Conservation (phyloP, 2,329 filamentous ascomycete genomes). For the Alternaria dauci region DNA sequence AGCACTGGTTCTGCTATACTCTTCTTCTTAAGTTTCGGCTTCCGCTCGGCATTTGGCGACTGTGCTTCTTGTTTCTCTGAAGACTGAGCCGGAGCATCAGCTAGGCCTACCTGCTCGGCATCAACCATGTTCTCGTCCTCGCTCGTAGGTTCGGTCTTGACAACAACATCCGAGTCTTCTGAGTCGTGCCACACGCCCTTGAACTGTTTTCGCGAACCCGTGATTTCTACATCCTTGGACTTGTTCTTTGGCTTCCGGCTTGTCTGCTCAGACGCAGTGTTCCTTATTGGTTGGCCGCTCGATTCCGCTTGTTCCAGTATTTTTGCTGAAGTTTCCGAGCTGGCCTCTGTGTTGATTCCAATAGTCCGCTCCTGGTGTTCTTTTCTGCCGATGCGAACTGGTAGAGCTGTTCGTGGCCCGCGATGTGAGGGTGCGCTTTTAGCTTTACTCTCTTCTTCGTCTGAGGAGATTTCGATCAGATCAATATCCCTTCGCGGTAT, state of each 20-base stretch:
- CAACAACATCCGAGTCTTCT: constrained; percentile 50
- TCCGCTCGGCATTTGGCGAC: constrained; percentile 48
- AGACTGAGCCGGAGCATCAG: constrained; percentile 15
- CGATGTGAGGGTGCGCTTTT: constrained; percentile 29
- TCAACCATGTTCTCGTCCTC: constrained; percentile 53
- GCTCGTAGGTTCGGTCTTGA: constrained; percentile 65
- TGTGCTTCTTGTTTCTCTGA: constrained; percentile 36
- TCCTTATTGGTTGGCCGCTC: constrained; percentile 30
- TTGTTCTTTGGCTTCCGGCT: constrained; percentile 52
- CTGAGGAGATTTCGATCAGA: constrained; percentile 65
- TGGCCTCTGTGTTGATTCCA: constrained; percentile 64
- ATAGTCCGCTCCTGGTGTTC: constrained; percentile 64
- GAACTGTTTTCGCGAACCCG: constrained; percentile 52
- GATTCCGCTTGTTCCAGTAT: constrained; percentile 48
- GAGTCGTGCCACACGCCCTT: constrained; percentile 57
- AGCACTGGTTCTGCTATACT: constrained; percentile 51
- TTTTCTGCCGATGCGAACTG: constrained; percentile 64
- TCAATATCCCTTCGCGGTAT: constrained; percentile 64
- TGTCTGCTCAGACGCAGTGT: constrained; percentile 26
- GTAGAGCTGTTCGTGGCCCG: constrained; percentile 45
- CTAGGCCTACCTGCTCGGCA: constrained; percentile 37
- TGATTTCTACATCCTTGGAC: constrained; percentile 55
- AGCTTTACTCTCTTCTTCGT: constrained; percentile 55
- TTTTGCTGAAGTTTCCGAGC: constrained; percentile 55
- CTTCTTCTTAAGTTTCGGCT: constrained; percentile 30